Conservation (phyloP, 2,329 filamentous ascomycete species). For the Venturia carpophila region DNA sequence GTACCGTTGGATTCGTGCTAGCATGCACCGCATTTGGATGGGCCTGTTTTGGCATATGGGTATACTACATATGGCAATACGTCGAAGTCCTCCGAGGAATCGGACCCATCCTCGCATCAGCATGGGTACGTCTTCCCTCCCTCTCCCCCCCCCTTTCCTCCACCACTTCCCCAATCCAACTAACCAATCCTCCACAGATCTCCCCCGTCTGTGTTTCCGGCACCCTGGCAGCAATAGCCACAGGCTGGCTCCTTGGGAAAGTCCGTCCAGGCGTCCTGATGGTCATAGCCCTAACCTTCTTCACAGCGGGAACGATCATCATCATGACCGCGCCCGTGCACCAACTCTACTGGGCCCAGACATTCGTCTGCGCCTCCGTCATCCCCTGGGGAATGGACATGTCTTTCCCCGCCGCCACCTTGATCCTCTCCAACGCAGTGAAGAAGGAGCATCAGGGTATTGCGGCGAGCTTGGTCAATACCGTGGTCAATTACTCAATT, state of each 20-base stretch:
- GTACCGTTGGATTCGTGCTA: constrained; percentile 48
- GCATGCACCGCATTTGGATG: constrained; percentile 42
- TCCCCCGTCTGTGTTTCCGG: constrained; percentile 27
- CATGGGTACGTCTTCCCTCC: constrained; percentile 20
- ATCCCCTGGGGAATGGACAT: constrained; percentile 37
- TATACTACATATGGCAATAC: constrained; percentile 30
- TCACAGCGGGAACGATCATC: constrained; percentile 32
- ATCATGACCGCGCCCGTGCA: constrained; percentile 34
- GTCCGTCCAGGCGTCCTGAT: constrained; percentile 28
- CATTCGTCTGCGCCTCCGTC: constrained; percentile 29
- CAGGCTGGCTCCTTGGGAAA: constrained; percentile 28
- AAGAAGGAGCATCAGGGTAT: constrained; percentile 36
- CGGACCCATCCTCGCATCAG: constrained; percentile 27
- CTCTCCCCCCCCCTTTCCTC: neutral
- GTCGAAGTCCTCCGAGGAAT: constrained; percentile 24
- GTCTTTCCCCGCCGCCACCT: constrained; percentile 34
- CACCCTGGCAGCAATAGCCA: constrained; percentile 27
- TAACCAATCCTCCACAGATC: neutral
- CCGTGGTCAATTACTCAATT: constrained; percentile 38
- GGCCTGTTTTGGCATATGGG: constrained; percentile 29
- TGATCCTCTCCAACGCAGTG: constrained; percentile 35
- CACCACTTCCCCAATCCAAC: neutral
- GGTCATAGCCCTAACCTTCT: constrained; percentile 28
- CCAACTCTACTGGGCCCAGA: constrained; percentile 38
- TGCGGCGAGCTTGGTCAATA: constrained; percentile 34